Conservation (phyloP, 2,329 filamentous ascomycete genomes). For the Pseudocercospora pini-densiflorae region DNA sequence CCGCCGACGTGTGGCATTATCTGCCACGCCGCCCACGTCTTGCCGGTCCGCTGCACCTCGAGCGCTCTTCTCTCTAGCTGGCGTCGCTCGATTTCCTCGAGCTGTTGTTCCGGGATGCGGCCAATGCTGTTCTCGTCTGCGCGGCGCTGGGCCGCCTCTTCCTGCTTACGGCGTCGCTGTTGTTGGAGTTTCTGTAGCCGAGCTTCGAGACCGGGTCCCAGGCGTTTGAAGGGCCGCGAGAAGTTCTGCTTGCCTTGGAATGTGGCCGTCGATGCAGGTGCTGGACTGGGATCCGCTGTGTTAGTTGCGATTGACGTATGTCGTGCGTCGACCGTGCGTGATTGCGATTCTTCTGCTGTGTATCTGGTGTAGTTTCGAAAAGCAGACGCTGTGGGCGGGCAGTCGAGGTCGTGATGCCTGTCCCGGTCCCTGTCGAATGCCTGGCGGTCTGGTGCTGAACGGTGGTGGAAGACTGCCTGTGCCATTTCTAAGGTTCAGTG, state of each 20-base stretch:
- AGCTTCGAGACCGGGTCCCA: conserved; percentile 49
- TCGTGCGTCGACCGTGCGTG: not conserved
- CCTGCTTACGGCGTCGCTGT: conserved; percentile 43
- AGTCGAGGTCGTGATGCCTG: not conserved
- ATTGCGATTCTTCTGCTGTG: not conserved
- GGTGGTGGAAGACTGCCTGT: not conserved
- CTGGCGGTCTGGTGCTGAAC: not conserved
- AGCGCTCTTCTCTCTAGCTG: conserved; percentile 51
- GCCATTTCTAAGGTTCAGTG: not conserved
- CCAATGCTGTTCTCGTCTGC: conserved; percentile 58
- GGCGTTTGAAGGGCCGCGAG: conserved; percentile 37
- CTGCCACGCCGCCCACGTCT: conserved; percentile 70
- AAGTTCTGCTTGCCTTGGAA: conserved; percentile 8
- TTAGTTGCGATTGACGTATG: not conserved
- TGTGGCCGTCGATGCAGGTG: not conserved
- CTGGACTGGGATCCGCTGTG: conserved; percentile 2
- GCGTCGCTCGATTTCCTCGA: conserved; percentile 70
- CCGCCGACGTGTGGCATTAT: conserved; percentile 44
- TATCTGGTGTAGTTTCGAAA: not conserved
- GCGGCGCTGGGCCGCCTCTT: conserved; percentile 20
- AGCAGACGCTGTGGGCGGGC: not conserved
- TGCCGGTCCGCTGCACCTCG: conserved; percentile 60
- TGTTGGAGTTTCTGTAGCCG: conserved; percentile 50
- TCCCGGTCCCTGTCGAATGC: not conserved
- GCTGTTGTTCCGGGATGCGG: conserved; percentile 71